Conservation (phyloP, 2,329 filamentous ascomycete species). For the Fusarium camptoceras region DNA sequence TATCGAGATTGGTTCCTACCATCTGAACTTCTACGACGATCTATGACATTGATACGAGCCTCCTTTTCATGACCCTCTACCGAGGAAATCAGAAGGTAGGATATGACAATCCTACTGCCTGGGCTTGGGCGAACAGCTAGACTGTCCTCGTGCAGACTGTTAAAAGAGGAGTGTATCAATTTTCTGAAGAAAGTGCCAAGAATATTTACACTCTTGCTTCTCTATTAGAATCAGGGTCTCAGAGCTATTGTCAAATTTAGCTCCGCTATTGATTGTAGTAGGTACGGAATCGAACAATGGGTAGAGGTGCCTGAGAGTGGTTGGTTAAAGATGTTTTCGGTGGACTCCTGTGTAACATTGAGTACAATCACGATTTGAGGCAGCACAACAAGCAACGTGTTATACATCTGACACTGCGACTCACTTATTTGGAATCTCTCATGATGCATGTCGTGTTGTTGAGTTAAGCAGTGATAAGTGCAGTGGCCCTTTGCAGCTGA, state of each 20-base stretch:
- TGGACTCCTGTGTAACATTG: neutral
- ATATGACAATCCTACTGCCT: neutral
- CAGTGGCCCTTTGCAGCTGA: neutral
- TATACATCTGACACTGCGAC: neutral
- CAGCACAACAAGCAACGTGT: neutral
- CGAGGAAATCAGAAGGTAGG: too few species aligned
- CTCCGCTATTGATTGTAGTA: neutral
- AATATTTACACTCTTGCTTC: neutral
- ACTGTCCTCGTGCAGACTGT: neutral
- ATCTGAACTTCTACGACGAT: neutral
- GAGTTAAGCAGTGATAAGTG: neutral
- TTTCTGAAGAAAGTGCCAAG: neutral
- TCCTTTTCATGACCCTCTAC: neutral
- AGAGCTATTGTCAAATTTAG: neutral
- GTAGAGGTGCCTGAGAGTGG: neutral
- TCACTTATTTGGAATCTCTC: neutral
- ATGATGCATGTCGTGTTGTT: neutral
- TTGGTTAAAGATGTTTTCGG: neutral
- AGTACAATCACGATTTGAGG: neutral
- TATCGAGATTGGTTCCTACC: neutral
- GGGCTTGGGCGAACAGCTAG: neutral
- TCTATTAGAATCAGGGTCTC: neutral
- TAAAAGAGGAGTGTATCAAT: neutral
- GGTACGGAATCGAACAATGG: neutral
- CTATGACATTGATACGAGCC: neutral